phyloP scores from a whole-genome alignment of 768 basidiomycete genomes.

The Lactifluus rugatus region DNA sequence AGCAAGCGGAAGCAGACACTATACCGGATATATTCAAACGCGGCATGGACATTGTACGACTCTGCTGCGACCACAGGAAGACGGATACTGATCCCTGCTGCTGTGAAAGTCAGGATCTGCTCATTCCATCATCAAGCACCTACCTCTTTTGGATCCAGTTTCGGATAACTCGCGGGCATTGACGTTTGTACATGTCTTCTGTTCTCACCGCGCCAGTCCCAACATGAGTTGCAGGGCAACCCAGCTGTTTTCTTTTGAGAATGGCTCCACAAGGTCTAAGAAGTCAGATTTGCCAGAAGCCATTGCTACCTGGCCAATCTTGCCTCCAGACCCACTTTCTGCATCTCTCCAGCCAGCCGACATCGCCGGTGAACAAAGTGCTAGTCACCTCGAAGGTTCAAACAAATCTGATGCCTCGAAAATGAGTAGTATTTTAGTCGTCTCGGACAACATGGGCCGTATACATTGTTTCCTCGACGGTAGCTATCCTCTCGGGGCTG shows the following conservation, averaged over 20 bases:
- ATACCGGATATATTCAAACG: slow-evolving; percentile 75
- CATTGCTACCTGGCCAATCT: slow-evolving; percentile 60
- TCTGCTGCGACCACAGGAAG: neutral
- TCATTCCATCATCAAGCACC: slow-evolving; percentile 53
- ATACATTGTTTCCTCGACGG: slow-evolving; percentile 69
- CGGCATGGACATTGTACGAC: slow-evolving; percentile 49
- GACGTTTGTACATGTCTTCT: slow-evolving; percentile 39
- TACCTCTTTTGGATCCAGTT: slow-evolving; percentile 64
- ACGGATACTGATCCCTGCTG: slow-evolving; percentile 14
- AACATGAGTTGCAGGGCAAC: slow-evolving; percentile 42
- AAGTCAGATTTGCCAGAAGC: slow-evolving; percentile 44
- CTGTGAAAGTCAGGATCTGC: slow-evolving; percentile 64
- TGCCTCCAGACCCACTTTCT: slow-evolving; percentile 42
- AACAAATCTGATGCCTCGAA: slow-evolving; percentile 47
- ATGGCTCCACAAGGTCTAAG: slow-evolving; percentile 42
- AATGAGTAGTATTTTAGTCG: slow-evolving; percentile 47
- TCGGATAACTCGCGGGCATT: slow-evolving; percentile 56
- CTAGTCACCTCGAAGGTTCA: slow-evolving; percentile 26
- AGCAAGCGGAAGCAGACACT: slow-evolving; percentile 28
- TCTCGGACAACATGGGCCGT: slow-evolving; percentile 47
- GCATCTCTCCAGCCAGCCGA: slow-evolving; percentile 50
- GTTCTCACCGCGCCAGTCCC: slow-evolving; percentile 2
- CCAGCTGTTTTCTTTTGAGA: slow-evolving; percentile 76
- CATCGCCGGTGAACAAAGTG: slow-evolving; percentile 26
- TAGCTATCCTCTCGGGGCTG: slow-evolving; percentile 55